Percentiles rank a stretch among this genome's conserved stretches.
phyloP scores from a whole-genome alignment of 1,284 basidiomycete genomes.

The Amylostereum areolatum region DNA sequence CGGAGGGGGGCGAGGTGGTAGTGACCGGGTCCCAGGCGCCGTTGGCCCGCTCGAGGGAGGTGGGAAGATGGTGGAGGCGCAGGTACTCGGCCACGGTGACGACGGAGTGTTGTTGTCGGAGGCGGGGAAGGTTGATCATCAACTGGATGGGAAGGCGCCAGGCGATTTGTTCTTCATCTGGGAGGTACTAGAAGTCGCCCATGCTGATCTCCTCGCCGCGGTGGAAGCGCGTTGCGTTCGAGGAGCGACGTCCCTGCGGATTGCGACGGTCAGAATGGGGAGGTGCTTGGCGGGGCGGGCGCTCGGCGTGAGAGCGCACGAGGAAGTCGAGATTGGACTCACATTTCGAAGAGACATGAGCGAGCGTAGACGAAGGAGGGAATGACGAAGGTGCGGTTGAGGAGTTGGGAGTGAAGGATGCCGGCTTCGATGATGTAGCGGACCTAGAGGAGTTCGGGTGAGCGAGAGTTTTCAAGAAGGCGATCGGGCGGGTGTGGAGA shows the following conservation, averaged over 20 bases:
- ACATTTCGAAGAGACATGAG: slow-evolving; percentile 1
- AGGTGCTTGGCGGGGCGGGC: background rate
- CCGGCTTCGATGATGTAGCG: slow-evolving; percentile 1
- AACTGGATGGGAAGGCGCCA: background rate
- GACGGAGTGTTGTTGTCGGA: background rate
- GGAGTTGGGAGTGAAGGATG: background rate
- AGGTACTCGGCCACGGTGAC: background rate
- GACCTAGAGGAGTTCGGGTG: background rate
- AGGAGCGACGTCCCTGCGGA: background rate
- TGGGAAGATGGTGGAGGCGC: background rate
- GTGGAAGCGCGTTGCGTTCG: background rate
- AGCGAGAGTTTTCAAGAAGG: background rate
- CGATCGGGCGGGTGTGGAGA: background rate
- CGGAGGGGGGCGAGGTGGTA: background rate
- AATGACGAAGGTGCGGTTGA: background rate
- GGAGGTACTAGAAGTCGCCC: background rate
- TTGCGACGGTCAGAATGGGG: no score
- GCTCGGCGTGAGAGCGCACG: background rate
- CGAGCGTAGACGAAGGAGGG: slow-evolving; percentile 1
- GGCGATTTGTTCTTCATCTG: background rate
- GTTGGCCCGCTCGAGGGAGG: background rate
- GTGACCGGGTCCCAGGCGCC: background rate
- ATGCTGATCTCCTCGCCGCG: background rate
- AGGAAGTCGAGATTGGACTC: background rate
- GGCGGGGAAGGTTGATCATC: background rate